Evolutionary conservation across 495 filamentous ascomycete genomes (phyloP), one percentile per base, ranked within the genome.

Genomic region (Bathelium albidoporum): DNA sequence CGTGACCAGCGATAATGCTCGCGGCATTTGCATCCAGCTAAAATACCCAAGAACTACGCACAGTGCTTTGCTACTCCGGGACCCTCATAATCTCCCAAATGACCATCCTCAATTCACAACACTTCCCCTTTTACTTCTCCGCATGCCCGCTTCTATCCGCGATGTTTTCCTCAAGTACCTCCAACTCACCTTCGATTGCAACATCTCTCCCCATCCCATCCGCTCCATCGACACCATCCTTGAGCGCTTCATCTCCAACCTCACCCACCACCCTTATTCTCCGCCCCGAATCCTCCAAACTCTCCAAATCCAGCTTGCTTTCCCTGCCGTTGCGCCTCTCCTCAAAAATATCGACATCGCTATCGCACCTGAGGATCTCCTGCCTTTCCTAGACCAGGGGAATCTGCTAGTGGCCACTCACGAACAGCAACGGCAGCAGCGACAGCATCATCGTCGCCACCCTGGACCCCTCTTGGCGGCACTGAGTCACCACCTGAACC

Each of bases 121-220:
- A 2, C 70, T 73, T 32, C 73, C 73, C 3, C 65, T 75, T 1
- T 62, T 75, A 18, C 59, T 74, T 36, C 61, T 70, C 45, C 72
- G 73, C 32, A 74, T 75, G 72, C 72, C 73, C 1, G 66, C 64
- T 4, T 41, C 69, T 1, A 59, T 75, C 16, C 68, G 72, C 9
- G 69, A 73, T n/a, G 63, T 66, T 32, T 65, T 75, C 58, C 58
- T 75, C 44, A 68, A 74, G 29, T 73, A 74, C 60, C 66, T 75
- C 43, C 22, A 58, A 4, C 70, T 66, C 7, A 65, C 65, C 45
- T 75, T 75, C 61, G 72, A 75, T 62, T 44, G 36, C 36, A 67
- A 70, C 18, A 65, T 63, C 36, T 62, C 36, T 2, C 5, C 60
- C 22, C 36, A 28, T 49, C 22, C 10, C 20, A 36, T 32, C n/a